A percentile compares a stretch with the other conserved stretches of the same genome.
Conservation (phyloP, 139 green algal genomes). For the Desmodesmus armatus region DNA sequence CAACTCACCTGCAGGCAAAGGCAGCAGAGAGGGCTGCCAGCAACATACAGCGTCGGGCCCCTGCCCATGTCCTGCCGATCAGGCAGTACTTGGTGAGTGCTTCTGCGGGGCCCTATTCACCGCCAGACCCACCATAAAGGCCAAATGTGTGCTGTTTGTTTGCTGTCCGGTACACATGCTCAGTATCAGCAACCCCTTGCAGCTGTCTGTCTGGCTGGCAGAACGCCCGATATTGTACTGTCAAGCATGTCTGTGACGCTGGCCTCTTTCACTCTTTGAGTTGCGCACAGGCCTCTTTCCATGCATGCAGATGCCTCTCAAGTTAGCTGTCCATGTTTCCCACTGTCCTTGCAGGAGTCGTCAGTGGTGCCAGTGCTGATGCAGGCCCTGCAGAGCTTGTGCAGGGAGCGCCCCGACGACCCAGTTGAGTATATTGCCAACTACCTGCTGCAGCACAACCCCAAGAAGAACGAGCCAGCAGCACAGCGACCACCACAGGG, state of each 20-base stretch:
- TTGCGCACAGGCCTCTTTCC: too few species aligned
- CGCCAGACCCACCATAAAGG: background rate
- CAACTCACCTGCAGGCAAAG: constrained; percentile 60
- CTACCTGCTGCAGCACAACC: constrained; percentile 88
- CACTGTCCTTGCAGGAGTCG: constrained; percentile 61
- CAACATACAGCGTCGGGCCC: constrained; percentile 65
- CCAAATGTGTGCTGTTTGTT: too few species aligned
- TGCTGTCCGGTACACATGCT: background rate
- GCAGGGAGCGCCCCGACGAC: constrained; percentile 83
- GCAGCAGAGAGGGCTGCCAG: constrained; percentile 69
- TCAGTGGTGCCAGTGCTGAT: constrained; percentile 86
- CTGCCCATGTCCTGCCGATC: constrained; percentile 70
- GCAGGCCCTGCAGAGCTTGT: constrained; percentile 82
- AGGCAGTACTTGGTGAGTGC: constrained; percentile 82
- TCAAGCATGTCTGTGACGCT: too few species aligned
- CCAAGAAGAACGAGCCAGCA: constrained; percentile 52
- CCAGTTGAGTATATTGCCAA: constrained; percentile 84
- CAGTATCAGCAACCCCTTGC: background rate
- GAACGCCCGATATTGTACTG: too few species aligned
- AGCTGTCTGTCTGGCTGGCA: background rate
- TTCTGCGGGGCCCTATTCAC: too few species aligned
- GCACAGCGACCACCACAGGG: too few species aligned
- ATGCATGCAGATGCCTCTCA: too few species aligned
- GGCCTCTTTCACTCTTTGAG: too few species aligned
- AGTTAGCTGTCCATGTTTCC: too few species aligned